Evolutionary conservation across 495 filamentous ascomycete species (phyloP).

Genomic region (Neurospora sp.): DNA sequence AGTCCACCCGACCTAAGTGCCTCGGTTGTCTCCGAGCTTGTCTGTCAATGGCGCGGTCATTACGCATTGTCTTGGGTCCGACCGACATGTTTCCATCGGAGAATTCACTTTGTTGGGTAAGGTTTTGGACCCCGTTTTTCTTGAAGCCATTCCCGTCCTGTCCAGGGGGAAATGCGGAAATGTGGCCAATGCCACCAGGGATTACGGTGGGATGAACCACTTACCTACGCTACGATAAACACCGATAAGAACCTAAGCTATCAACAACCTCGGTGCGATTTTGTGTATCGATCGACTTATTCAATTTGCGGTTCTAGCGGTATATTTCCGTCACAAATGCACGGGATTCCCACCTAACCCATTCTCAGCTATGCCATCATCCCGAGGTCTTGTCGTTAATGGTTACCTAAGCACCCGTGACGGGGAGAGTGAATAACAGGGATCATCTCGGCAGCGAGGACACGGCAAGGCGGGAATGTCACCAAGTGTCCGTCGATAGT

Average conservation of each 20-base stretch:
- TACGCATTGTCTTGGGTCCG: not conserved
- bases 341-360: not conserved
- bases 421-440: not conserved
- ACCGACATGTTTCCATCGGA: not conserved
- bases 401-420: too few relatives aligned
- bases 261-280: not conserved
- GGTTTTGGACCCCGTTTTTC: not conserved
- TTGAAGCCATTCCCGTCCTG: not conserved
- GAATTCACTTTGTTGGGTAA: not conserved
- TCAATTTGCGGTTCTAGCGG: not conserved
- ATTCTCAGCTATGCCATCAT: not conserved
- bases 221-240: not conserved
- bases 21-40: not conserved
- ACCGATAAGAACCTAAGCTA: not conserved
- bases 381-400: not conserved
- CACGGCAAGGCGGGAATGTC: not conserved
- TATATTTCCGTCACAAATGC: not conserved
- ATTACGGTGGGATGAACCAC: not conserved
- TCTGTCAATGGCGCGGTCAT: not conserved
- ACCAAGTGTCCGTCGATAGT: not conserved
- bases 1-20: not conserved
- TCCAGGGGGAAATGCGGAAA: not conserved
- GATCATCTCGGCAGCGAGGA: not conserved
- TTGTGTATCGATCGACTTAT: not conserved
- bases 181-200: not conserved